phyloP scores from a whole-genome alignment of 2,329 filamentous ascomycete genomes.

The Fusarium succisae region DNA sequence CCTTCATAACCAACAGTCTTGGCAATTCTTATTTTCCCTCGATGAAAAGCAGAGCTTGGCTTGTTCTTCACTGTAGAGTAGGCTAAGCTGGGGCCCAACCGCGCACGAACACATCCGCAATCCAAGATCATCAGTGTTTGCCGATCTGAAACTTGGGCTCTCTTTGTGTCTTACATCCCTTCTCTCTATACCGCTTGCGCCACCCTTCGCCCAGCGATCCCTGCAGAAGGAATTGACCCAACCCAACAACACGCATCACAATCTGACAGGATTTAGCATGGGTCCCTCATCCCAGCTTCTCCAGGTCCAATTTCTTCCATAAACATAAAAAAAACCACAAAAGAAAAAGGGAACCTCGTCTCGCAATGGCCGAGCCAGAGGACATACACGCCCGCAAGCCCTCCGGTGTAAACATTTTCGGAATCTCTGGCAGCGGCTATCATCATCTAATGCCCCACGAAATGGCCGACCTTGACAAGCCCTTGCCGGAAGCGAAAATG shows the following conservation, averaged over 20 bases:
- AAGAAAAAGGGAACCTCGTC: background rate
- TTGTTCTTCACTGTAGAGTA: background rate
- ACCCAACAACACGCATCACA: background rate
- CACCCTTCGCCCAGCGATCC: constrained; percentile 6
- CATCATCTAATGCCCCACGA: constrained; percentile 38
- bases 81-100: background rate
- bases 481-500: constrained; percentile 24
- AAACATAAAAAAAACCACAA: background rate
- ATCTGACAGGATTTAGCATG: constrained; percentile 6
- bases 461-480: constrained; percentile 24
- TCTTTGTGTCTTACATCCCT: constrained; percentile 1
- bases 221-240: constrained; percentile 1
- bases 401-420: constrained; percentile 32
- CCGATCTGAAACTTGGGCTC: background rate
- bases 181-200: constrained; percentile 8
- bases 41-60: too few species aligned
- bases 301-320: background rate
- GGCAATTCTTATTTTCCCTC: background rate
- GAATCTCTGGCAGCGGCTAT: constrained; percentile 32
- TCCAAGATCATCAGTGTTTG: background rate
- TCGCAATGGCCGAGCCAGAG: constrained; percentile 29
- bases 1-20: background rate
- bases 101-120: background rate
- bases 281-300: constrained; percentile 7
- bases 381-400: constrained; percentile 11